Base-by-base conservation (phyloP, 129 eudicot species). In the Flaveria trinervia region DNA sequence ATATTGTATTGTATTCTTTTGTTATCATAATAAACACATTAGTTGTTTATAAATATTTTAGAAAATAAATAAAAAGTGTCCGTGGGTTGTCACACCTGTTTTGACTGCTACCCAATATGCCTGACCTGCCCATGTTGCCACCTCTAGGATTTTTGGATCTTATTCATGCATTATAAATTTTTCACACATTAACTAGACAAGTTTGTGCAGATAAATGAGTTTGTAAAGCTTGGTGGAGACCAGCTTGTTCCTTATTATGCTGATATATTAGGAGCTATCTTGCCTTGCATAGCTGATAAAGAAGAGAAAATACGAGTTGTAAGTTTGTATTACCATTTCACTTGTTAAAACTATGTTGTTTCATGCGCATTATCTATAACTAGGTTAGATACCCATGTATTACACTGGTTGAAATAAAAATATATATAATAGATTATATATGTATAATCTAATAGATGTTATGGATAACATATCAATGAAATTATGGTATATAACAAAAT, bases 191-290 rank as follows among this genome's bases (percentile, higher is more conserved):
- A 67, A 68, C 23, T 23, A 68, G 46, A 43, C 55, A 28, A 66
- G 22, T 75, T 22, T 73, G 1, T 82, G 84, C 91, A 93, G 98
- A 90, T 93, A 54, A 86, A 90, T 67, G 98, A 94, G 91, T 90
- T 93, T 82, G 96, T 93, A 52, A 93, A 90, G 81, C 97, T 93
- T 76, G 97, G 97, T 51, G 97, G 96, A 60, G 97, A 90, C 79
- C 97, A 90, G 68, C 88, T 93, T 69, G 91, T 93, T 81, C 96
- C 98, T 57, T 88, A 93, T 83, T 93, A 93, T 86, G 96, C 98
- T 52, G 97, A 85, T 89, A 93, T 93, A 71, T 83, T 93, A 70
- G 97, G 98, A 73, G 97, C 98, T 71, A 93, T 91, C 80, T 82
- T 93, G 70, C 97, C 98, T 65, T 91, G 96, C 84, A 93, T 93